Conservation (phyloP, 768 basidiomycete genomes). For the Amanita rimosa region DNA sequence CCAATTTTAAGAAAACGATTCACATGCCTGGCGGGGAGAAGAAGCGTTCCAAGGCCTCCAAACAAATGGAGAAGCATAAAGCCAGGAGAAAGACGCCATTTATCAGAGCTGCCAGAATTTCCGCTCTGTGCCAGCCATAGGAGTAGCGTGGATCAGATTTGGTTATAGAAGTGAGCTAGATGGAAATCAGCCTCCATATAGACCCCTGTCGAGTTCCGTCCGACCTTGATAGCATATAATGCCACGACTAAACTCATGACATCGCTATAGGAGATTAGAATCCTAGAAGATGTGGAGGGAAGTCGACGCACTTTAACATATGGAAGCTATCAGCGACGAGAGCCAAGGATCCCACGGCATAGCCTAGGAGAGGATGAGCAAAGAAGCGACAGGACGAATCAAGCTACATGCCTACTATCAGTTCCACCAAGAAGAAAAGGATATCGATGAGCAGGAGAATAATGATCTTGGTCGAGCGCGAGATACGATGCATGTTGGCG, state of each 20-base stretch:
- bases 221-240: conserved; percentile 79
- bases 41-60: conserved; percentile 89
- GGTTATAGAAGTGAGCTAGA: conserved; percentile 52
- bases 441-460: conserved; percentile 78
- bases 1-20: not conserved
- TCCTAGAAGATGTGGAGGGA: not conserved
- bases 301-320: conserved; percentile 81
- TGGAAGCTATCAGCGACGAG: conserved; percentile 97
- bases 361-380: conserved; percentile 38
- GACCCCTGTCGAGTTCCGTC: not conserved
- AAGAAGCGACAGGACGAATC: conserved; percentile 2
- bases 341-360: conserved; percentile 92
- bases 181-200: conserved; percentile 1
- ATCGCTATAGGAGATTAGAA: conserved; percentile 48
- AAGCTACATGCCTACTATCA: conserved; percentile 52
- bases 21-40: conserved; percentile 67
- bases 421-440: conserved; percentile 78
- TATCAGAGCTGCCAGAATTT: conserved; percentile 88
- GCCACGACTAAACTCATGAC: conserved; percentile 72
- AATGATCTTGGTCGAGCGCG: conserved; percentile 64
- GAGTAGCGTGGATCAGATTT: conserved; percentile 70
- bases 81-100: conserved; percentile 97
- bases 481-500: conserved; percentile 25
- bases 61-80: conserved; percentile 88
- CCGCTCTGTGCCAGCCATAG: conserved; percentile 99